Conservation (phyloP, 306 rosid genomes). For the Ammopiptanthus mongolicus region DNA sequence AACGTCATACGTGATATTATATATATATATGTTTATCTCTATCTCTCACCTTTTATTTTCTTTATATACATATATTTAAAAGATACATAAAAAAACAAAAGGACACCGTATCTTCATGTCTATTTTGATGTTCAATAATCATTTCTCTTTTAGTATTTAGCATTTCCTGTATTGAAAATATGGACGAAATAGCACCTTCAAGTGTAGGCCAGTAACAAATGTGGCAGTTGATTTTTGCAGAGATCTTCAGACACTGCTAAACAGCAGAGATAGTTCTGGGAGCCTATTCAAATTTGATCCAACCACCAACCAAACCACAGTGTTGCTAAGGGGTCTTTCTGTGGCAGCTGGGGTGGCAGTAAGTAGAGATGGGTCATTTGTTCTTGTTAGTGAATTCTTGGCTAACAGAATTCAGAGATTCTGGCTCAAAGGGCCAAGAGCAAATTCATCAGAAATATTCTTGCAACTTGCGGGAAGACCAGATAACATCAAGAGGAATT, state of each 20-base stretch:
- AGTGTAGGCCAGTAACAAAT: background rate
- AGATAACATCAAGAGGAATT: slow-evolving; percentile 28
- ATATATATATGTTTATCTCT: no score
- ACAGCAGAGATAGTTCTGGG: slow-evolving; percentile 33
- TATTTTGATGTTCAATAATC: no score
- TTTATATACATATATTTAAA: no score
- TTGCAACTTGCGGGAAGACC: slow-evolving; percentile 6
- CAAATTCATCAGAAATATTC: slow-evolving; percentile 29
- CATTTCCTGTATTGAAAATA: no score
- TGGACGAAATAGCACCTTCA: background rate
- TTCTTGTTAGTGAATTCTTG: slow-evolving; percentile 32
- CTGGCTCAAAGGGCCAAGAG: slow-evolving; percentile 35
- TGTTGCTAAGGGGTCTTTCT: slow-evolving; percentile 30
- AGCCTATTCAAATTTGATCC: slow-evolving; percentile 33
- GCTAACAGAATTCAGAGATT: slow-evolving; percentile 27
- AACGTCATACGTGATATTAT: no score
- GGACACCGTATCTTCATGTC: no score
- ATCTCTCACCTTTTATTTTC: no score
- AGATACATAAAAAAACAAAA: no score
- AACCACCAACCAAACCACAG: slow-evolving; percentile 27
- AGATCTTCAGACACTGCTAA: background rate
- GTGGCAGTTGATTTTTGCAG: slow-evolving; percentile 6
- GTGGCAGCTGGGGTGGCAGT: slow-evolving; percentile 40
- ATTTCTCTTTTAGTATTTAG: no score
- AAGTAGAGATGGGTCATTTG: slow-evolving; percentile 29